Base-by-base conservation (phyloP, 1,284 basidiomycete species). In the Heterobasidion occidentale region DNA sequence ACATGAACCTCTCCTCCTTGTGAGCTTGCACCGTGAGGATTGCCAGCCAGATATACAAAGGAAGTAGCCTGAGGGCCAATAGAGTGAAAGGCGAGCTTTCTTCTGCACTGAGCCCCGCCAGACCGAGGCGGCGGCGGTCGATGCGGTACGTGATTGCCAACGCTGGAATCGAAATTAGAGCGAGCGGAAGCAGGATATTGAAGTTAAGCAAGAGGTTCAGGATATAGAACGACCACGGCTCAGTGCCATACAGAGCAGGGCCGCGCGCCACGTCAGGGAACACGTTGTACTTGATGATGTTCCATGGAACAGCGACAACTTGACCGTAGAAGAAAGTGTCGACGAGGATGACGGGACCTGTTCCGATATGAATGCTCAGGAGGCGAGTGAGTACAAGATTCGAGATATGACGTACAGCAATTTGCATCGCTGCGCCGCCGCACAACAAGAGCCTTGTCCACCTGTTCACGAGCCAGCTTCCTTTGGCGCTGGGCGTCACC, bases 1-100 rank as follows among this genome's bases (percentile, higher is more conserved):
- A 99, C 86, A 99, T 90, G 76, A 99, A 99, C 27, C 97, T 80
- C 69, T 99, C 97, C 71, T 99, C 97, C 74, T 99, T 99, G 74
- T 99, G 97, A 6, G 88, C 73, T 72, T 99, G 97, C 1, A 77
- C 60, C 8, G 83, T 86, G 60, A 99, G 74, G 61, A 97, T 84
- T 2, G 70, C 79, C 51, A 90, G 67, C 95, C 97, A 99, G 34
- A 98, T 63, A 73, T 99, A 98, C 64, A 96, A 81, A 1, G 94
- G 94, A 7, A 81, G 71, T 15, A 98, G 75, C 47, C 95, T 81
- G 55, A 95, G 66, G 0, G 79, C 79, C 46, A 98, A 74, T 35
- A 95, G 71, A 0, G 80, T 84, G 66, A 85, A 93, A 0, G 91
- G 90, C 46, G 89, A 92, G 60, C 83, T 90, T 65, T 84, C 79